phyloP scores from a whole-genome alignment of 2,329 filamentous ascomycete species.

The Fusarium armeniacum region DNA sequence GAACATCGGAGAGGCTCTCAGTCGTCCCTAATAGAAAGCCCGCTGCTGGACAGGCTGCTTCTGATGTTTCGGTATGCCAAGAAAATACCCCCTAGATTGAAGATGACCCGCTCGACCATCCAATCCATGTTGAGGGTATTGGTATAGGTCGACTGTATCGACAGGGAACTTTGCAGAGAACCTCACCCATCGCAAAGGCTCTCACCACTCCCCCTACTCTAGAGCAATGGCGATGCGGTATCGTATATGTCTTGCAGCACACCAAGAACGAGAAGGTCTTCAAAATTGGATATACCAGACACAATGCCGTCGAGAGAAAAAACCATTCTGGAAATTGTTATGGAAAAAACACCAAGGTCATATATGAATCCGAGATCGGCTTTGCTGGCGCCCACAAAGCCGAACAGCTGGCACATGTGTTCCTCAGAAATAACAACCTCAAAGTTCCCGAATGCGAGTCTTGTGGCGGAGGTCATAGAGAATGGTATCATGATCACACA shows the following conservation, averaged over 20 bases:
- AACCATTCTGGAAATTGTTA: constrained; percentile 25
- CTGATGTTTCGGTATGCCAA: not conserved
- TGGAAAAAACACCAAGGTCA: not conserved
- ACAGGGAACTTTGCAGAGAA: constrained; percentile 16
- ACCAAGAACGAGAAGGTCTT: constrained; percentile 6
- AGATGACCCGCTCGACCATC: not conserved
- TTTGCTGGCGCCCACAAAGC: constrained; percentile 26
- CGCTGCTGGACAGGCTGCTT: not conserved
- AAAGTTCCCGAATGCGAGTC: not conserved
- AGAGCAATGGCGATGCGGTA: not conserved
- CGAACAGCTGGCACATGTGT: constrained; percentile 10
- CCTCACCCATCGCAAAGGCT: constrained; percentile 9
- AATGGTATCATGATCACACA: constrained; percentile 11
- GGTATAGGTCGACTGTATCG: constrained; percentile 8
- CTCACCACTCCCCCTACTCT: constrained; percentile 5
- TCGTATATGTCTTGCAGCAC: constrained; percentile 29
- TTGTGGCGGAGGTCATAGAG: constrained; percentile 18
- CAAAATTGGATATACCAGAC: constrained; percentile 25
- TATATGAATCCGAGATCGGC: constrained; percentile 15
- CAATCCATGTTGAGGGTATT: not conserved
- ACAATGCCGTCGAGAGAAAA: not conserved
- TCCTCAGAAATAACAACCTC: constrained; percentile 4
- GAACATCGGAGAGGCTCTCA: not conserved
- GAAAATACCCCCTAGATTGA: not conserved
- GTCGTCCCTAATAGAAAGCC: not conserved